phyloP scores from a whole-genome alignment of 805 yeast species.

The Groenewaldozyma salmanticensis region DNA sequence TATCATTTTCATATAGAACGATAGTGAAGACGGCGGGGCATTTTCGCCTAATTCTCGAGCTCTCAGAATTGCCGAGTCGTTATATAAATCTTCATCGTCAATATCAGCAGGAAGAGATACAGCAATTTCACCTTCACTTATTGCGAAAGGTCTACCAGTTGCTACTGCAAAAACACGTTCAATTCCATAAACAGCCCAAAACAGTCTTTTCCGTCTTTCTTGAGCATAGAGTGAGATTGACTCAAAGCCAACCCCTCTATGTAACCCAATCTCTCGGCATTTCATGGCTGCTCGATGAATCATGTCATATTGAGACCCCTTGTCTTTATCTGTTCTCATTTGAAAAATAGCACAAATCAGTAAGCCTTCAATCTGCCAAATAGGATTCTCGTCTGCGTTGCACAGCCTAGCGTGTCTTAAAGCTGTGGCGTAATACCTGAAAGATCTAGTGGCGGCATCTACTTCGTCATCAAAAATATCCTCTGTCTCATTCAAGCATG shows the following conservation, averaged over 20 bases:
- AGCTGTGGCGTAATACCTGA: conserved; percentile 49
- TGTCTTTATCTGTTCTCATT: conserved; percentile 52
- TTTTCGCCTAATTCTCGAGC: conserved; percentile 3
- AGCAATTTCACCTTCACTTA: conserved; percentile 40
- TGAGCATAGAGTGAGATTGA: conserved; percentile 14
- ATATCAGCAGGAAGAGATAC: conserved; percentile 15
- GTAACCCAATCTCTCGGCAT: conserved; percentile 24
- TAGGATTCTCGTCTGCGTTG: conserved; percentile 28
- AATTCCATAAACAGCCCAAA: conserved; percentile 56
- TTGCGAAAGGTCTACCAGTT: conserved; percentile 46
- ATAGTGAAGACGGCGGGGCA: conserved; percentile 19
- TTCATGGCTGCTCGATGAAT: conserved; percentile 43
- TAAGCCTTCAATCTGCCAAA: conserved; percentile 43
- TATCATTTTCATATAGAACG: conserved; percentile 48
- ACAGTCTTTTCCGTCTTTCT: conserved; percentile 41
- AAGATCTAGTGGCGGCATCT: conserved; percentile 22
- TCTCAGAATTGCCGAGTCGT: conserved; percentile 7
- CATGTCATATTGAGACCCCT: conserved; percentile 43
- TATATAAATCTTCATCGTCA: conserved; percentile 13
- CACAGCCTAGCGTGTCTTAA: conserved; percentile 45
- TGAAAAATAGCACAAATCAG: conserved; percentile 45
- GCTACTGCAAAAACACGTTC: conserved; percentile 56
- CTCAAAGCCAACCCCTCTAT: conserved; percentile 16
- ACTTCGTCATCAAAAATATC: background rate
- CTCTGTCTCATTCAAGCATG: conserved; percentile 4